Evolutionary conservation across 148 eudicot genomes (phyloP).

Genomic region (Beta vulgaris): DNA sequence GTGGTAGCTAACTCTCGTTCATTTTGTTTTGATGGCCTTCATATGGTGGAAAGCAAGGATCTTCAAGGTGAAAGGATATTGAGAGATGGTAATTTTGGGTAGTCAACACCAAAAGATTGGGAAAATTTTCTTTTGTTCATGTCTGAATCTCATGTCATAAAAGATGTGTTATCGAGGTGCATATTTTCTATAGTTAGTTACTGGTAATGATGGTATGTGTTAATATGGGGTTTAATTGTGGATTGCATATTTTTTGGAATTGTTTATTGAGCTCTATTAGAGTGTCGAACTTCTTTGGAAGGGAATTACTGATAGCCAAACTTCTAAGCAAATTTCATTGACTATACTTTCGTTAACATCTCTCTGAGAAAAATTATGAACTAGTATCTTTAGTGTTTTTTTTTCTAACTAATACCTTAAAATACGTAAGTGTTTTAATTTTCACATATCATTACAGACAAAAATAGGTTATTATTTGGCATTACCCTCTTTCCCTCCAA

Average conservation of each 20-base stretch:
- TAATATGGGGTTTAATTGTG: neutral
- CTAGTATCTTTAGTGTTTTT: too few species aligned
- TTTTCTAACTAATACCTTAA: too few species aligned
- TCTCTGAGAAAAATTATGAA: too few species aligned
- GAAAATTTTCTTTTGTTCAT: neutral
- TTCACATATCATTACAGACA: too few species aligned
- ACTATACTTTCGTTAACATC: neutral
- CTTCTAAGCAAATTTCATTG: neutral
- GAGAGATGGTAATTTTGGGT: neutral
- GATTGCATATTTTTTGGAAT: neutral
- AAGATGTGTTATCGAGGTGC: conserved; percentile 1
- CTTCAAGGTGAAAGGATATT: neutral
- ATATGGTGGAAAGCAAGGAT: neutral
- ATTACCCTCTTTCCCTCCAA: too few species aligned
- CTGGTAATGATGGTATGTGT: conserved; percentile 7
- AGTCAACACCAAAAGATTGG: neutral
- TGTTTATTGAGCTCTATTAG: conserved; percentile 5
- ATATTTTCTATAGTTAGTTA: conserved; percentile 5
- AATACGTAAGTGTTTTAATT: too few species aligned
- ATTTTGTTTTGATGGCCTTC: neutral
- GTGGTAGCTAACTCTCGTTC: conserved; percentile 18
- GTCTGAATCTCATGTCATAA: neutral
- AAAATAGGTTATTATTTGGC: too few species aligned
- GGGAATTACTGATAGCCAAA: neutral
- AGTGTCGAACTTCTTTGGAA: neutral